These are phyloP conservation scores for Penicillium coffeae DNA, from an alignment of 495 filamentous ascomycete species.

Conservation along the genomic window DNA sequence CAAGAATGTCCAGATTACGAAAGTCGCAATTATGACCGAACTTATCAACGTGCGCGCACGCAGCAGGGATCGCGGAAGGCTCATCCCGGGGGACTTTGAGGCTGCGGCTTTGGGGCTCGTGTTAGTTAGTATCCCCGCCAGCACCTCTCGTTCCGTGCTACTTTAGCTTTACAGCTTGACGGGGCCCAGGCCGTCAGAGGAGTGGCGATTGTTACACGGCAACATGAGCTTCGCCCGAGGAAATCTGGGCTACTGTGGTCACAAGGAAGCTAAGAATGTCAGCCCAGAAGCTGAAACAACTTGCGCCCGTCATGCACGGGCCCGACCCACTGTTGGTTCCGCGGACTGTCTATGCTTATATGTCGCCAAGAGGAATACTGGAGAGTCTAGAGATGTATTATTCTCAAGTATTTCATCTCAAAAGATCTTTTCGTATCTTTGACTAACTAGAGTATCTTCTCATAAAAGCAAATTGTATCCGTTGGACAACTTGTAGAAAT, in stretches of 20 bases:
- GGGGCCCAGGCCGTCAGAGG: not conserved
- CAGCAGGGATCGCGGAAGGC: constrained; percentile 3
- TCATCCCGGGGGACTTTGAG: not conserved
- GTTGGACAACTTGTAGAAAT: too few species aligned
- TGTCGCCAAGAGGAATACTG: too few species aligned
- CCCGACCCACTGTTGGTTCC: not conserved
- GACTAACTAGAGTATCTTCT: too few species aligned
- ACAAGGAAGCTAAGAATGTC: not conserved
- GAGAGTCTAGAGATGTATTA: too few species aligned
- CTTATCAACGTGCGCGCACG: constrained; percentile 17
- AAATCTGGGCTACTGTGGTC: not conserved
- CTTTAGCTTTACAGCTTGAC: not conserved
- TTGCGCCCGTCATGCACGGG: not conserved
- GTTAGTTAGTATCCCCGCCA: not conserved
- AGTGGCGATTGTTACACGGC: not conserved
- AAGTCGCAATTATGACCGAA: constrained; percentile 17
- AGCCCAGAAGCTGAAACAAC: not conserved
- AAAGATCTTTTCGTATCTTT: too few species aligned
- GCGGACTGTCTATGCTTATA: too few species aligned
- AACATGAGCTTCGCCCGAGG: not conserved
- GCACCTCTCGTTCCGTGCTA: not conserved
- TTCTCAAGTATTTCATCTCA: too few species aligned
- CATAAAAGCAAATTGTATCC: too few species aligned
- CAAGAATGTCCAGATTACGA: constrained; percentile 18
- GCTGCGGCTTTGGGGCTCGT: not conserved